Percentiles rank a stretch among this genome's conserved stretches.
Evolutionary conservation across 1,284 basidiomycete genomes (phyloP).

Genomic region (Trichosporon faecale): DNA sequence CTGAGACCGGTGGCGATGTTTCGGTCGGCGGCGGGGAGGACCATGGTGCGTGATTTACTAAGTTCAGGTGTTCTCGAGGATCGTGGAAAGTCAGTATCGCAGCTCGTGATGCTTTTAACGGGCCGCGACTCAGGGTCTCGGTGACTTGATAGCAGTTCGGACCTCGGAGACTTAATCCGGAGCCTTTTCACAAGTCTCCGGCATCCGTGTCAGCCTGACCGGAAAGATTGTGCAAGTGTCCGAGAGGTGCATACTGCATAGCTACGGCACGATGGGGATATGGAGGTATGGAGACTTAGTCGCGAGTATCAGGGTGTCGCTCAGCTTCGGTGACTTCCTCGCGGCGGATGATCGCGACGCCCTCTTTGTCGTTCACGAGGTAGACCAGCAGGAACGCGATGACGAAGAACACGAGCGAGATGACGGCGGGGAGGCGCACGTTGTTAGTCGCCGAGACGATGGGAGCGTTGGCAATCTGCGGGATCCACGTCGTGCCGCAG

Average conservation of each 20-base stretch:
- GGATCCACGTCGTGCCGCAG: slow-evolving; percentile 14
- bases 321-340: slow-evolving; percentile 3
- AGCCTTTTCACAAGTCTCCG: background rate
- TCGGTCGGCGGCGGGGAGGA: background rate
- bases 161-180: background rate
- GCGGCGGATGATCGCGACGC: background rate
- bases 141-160: background rate
- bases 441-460: slow-evolving; percentile 18
- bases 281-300: background rate
- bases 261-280: background rate
- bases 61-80: background rate
- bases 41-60: background rate
- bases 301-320: background rate
- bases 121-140: background rate
- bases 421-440: slow-evolving; percentile 9
- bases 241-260: background rate
- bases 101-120: background rate
- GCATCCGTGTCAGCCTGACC: too few species aligned
- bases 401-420: slow-evolving; percentile 3
- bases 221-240: background rate
- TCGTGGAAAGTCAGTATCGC: background rate
- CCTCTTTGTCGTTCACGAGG: background rate
- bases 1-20: background rate
- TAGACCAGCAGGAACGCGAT: background rate
- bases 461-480: slow-evolving; percentile 15